Evolutionary conservation across 2,329 filamentous ascomycete genomes (phyloP).

Genomic region (Neobulgaria alba): DNA sequence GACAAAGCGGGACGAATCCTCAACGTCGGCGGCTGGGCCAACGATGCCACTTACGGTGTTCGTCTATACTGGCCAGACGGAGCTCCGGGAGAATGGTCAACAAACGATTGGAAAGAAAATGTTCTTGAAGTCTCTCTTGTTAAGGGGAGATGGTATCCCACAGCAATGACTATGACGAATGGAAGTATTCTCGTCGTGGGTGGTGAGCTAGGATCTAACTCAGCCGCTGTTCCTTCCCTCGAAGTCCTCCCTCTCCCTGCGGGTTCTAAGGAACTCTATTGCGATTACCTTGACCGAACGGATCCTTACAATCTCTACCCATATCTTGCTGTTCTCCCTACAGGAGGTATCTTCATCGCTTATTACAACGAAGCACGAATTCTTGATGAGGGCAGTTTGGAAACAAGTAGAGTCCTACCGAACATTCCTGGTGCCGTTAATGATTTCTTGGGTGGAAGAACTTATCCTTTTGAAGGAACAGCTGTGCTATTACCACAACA

Average conservation of each 20-base stretch:
- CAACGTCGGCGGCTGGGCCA: constrained; percentile 60
- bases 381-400: constrained; percentile 49
- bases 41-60: constrained; percentile 51
- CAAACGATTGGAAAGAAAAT: constrained; percentile 59
- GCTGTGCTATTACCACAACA: constrained; percentile 54
- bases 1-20: constrained; percentile 57
- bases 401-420: constrained; percentile 47
- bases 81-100: constrained; percentile 44
- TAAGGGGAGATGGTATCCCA: constrained; percentile 56
- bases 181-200: constrained; percentile 57
- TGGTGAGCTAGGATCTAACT: constrained; percentile 56
- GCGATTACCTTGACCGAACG: constrained; percentile 54
- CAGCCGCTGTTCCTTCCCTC: constrained; percentile 49
- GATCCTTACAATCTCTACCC: constrained; percentile 63
- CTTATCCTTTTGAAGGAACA: constrained; percentile 58
- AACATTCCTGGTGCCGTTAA: constrained; percentile 55
- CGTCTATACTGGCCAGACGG: constrained; percentile 55
- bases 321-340: constrained; percentile 51
- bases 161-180: constrained; percentile 55
- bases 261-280: constrained; percentile 41
- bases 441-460: constrained; percentile 50
- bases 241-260: constrained; percentile 52
- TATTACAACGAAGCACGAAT: constrained; percentile 64
- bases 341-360: constrained; percentile 54
- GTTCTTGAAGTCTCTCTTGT: constrained; percentile 45